Evolutionary conservation across 192 early-diverging fungal genomes (phyloP).

Genomic region (Backusella macrospora): DNA sequence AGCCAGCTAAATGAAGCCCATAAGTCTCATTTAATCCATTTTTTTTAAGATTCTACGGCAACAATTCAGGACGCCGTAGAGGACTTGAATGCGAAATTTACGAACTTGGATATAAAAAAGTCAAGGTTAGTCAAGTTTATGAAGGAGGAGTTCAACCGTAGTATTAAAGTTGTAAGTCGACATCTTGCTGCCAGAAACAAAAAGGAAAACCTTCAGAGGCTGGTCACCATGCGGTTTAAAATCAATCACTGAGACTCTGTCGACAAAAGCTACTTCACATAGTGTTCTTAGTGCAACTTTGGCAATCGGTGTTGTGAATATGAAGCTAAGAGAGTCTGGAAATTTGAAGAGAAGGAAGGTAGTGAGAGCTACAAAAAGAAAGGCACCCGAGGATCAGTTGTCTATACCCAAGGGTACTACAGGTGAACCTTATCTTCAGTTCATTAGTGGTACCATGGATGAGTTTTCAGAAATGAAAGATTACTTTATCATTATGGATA

Average conservation of each 20-base stretch:
- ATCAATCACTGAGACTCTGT: background rate
- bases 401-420: too few species aligned
- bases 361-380: too few species aligned
- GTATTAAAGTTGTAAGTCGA: too few species aligned
- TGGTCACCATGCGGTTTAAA: too few species aligned
- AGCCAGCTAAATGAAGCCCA: constrained; percentile 4
- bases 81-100: background rate
- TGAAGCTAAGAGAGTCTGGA: background rate
- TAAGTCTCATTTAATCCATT: constrained; percentile 10
- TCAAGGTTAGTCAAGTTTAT: too few species aligned
- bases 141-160: constrained; percentile 8
- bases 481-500: too few species aligned
- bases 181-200: too few species aligned
- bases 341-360: background rate
- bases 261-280: constrained; percentile 6
- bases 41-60: background rate
- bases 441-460: constrained; percentile 6
- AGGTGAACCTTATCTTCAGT: background rate
- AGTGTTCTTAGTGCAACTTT: background rate
- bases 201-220: too few species aligned
- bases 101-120: background rate
- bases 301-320: background rate
- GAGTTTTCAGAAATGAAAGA: too few species aligned
- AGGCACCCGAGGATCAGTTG: too few species aligned
- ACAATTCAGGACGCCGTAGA: too few species aligned